Base-by-base conservation (phyloP, 345 rosid species). In the Sapria himalayana region DNA sequence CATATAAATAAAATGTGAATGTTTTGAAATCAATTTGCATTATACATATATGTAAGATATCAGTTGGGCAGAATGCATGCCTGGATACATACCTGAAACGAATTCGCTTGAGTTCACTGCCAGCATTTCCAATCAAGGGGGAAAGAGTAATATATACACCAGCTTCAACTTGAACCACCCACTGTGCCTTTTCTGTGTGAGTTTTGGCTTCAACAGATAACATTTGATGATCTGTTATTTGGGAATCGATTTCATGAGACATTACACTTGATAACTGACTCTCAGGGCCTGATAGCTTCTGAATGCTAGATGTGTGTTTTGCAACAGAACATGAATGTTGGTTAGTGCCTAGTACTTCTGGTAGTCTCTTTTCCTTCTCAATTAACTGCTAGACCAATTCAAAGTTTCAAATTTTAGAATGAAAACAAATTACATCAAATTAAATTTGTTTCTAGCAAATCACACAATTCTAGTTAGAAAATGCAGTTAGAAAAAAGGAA, bases 101-200 rank as follows among this genome's bases (percentile, higher is more conserved):
- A 33, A 81, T 76, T 39, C 81, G 71, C 62, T 75, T 78, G 45
- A 85, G 76, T 58, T 81, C 94, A 51, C 70, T 70, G 41, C 63
- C 59, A 52, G 81, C 86, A 41, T n/a, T n/a, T n/a, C 57, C 49
- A 12, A 94, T 78, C 60, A 73, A 55, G 45, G 71, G 39, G 29
- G 59, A 52, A 46, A 81, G 45, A 17, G 92, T 78, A 42, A 78
- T 49, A 63, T 72, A 85, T 37, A 75, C 86, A 11, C 93, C 96
- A 4, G 77, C 81, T 65, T 75, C 92, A 48, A 63, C 76, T 50
- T 78, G 96, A 45, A 80, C 56, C 20, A 75, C 71, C 34, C 62
- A 41, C 46, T 73, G 81, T 33, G 61, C 22, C 56, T 56, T 78
- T 32, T 75, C 84, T 33, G 25, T 40, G 24, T 67, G 67, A 54